These are phyloP conservation scores for Sordariomycetes sp. DNA, from an alignment of 2,329 filamentous ascomycete species.

Conservation along the genomic window DNA sequence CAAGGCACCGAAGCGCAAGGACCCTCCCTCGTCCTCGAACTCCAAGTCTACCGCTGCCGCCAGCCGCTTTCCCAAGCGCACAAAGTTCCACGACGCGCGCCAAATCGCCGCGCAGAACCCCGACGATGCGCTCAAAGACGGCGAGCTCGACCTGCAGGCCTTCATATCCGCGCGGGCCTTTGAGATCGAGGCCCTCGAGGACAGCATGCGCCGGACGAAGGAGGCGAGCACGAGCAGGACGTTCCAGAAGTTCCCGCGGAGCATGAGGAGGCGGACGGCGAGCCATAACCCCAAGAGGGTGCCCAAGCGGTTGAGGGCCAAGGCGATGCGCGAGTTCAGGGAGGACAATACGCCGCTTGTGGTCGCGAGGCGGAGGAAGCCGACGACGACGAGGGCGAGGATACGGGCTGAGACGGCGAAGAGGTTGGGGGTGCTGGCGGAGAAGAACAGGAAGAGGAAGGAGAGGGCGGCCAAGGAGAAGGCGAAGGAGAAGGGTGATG, in stretches of 20 bases:
- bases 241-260: constrained; percentile 82
- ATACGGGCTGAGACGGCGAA: constrained; percentile 67
- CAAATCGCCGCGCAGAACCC: constrained; percentile 35
- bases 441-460: constrained; percentile 31
- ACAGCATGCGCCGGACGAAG: constrained; percentile 67
- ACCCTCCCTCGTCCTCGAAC: neutral
- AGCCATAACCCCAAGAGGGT: constrained; percentile 92
- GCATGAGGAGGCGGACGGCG: constrained; percentile 73
- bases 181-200: constrained; percentile 75
- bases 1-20: constrained; percentile 1
- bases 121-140: constrained; percentile 44
- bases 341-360: constrained; percentile 86
- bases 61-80: constrained; percentile 21
- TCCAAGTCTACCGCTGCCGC: neutral
- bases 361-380: constrained; percentile 48
- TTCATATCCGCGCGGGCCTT: constrained; percentile 81
- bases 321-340: constrained; percentile 62
- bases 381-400: constrained; percentile 39
- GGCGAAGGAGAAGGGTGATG: constrained; percentile 9
- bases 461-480: constrained; percentile 17
- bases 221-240: constrained; percentile 50
- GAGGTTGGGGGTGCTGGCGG: constrained; percentile 50
- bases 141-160: constrained; percentile 71
- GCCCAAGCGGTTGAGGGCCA: constrained; percentile 58
- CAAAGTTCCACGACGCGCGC: constrained; percentile 31